phyloP scores from a whole-genome alignment of 148 eudicot species.

The Vaccinium corymbosum region DNA sequence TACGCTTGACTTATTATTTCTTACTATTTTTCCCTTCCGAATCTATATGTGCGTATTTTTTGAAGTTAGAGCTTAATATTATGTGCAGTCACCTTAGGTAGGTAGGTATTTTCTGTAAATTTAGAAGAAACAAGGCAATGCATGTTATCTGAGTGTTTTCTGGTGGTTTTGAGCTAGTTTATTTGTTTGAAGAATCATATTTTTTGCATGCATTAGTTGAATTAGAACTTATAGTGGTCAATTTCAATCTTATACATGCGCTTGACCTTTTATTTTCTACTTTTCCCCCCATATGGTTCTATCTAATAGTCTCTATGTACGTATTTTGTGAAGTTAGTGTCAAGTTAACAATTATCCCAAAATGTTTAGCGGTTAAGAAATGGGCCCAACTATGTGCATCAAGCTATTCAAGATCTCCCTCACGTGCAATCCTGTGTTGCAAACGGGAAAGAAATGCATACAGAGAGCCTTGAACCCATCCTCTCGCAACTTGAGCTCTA shows the following conservation, averaged over 20 bases:
- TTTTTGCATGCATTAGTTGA: neutral
- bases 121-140: too few relatives aligned
- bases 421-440: neutral
- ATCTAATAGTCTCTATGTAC: too few relatives aligned
- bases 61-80: too few relatives aligned
- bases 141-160: neutral
- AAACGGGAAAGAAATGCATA: neutral
- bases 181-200: neutral
- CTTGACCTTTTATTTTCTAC: neutral
- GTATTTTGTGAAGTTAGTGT: neutral
- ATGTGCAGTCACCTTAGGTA: too few relatives aligned
- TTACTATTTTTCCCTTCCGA: too few relatives aligned
- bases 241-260: neutral
- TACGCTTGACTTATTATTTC: too few relatives aligned
- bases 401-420: neutral
- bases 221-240: neutral
- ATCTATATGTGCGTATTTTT: too few relatives aligned
- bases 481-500: neutral
- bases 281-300: too few relatives aligned
- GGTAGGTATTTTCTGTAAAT: too few relatives aligned
- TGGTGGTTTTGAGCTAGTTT: neutral
- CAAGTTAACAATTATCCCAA: too few relatives aligned
- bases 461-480: neutral
- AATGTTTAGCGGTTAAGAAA: neutral
- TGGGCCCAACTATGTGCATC: neutral